Evolutionary conservation across 352 stramenopile species (phyloP).

Genomic region (Phytophthora cryptogea): DNA sequence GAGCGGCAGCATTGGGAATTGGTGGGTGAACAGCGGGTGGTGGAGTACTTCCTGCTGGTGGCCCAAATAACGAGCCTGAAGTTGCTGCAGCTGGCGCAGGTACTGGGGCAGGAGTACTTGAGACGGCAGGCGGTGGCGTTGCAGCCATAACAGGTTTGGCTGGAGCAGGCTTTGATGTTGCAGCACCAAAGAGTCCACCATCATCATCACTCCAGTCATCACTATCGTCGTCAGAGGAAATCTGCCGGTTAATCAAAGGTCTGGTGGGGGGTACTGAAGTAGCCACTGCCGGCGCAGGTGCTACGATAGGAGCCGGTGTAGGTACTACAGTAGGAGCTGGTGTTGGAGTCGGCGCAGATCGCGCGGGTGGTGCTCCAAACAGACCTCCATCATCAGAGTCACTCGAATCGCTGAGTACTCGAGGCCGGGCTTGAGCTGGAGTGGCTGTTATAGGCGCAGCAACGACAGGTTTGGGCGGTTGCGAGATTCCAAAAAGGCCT

Average conservation of each 20-base stretch:
- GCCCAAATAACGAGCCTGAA: conserved; percentile 30
- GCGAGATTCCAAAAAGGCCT: conserved; percentile 46
- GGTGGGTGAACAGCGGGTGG: conserved; percentile 41
- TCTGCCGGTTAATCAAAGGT: conserved; percentile 49
- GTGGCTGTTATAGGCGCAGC: conserved; percentile 10
- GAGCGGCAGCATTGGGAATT: conserved; percentile 51
- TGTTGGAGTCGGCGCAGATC: conserved; percentile 11
- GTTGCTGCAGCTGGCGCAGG: conserved; percentile 11
- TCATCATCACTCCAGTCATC: conserved; percentile 71
- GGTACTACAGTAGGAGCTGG: conserved; percentile 9
- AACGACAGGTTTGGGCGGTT: conserved; percentile 26
- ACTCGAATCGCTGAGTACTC: conserved; percentile 55
- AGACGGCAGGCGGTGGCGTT: conserved; percentile 7
- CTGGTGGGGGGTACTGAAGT: conserved; percentile 31
- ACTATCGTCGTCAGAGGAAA: conserved; percentile 55
- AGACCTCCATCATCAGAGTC: conserved; percentile 64
- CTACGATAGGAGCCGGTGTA: conserved; percentile 8
- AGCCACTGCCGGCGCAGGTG: conserved; percentile 15
- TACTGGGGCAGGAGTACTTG: conserved; percentile 11
- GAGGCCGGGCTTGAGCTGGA: conserved; percentile 31
- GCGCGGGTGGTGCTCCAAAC: conserved; percentile 50
- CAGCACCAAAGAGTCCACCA: conserved; percentile 54
- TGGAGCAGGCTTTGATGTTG: conserved; percentile 33
- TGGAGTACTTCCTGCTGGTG: conserved; percentile 18
- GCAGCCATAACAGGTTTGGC: conserved; percentile 15